Evolutionary conservation across 768 basidiomycete genomes (phyloP).

Genomic region (Russula ochroleuca): DNA sequence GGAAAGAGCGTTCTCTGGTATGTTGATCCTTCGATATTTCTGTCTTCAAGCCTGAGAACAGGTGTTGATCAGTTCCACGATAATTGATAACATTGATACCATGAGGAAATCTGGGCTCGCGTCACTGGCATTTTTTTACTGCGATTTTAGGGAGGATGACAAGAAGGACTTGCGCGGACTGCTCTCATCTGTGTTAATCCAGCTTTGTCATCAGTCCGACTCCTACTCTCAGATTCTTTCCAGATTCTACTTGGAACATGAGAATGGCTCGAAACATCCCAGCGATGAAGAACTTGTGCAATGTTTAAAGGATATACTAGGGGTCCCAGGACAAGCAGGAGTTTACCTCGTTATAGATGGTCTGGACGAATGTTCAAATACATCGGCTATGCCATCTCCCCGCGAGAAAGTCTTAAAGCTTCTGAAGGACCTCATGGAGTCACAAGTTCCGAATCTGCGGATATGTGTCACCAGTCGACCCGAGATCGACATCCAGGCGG

Average conservation of each 20-base stretch:
- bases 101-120: conserved; percentile 1
- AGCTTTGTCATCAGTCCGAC: conserved; percentile 2
- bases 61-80: background rate
- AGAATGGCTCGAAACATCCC: background rate
- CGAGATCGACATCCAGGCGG: background rate
- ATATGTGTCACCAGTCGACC: conserved; percentile 7
- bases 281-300: background rate
- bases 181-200: conserved; percentile 1
- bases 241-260: background rate
- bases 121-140: background rate
- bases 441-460: background rate
- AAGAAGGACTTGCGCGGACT: background rate
- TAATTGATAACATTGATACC: background rate
- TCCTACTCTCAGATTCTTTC: background rate
- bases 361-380: conserved; percentile 8
- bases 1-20: conserved; percentile 2
- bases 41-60: background rate
- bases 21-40: background rate
- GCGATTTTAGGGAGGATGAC: background rate
- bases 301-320: background rate
- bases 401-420: background rate
- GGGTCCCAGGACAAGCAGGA: background rate
- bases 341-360: background rate
- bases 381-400: background rate
- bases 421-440: background rate